Base-by-base conservation (phyloP, 306 rosid species). In the Delonix regia region DNA sequence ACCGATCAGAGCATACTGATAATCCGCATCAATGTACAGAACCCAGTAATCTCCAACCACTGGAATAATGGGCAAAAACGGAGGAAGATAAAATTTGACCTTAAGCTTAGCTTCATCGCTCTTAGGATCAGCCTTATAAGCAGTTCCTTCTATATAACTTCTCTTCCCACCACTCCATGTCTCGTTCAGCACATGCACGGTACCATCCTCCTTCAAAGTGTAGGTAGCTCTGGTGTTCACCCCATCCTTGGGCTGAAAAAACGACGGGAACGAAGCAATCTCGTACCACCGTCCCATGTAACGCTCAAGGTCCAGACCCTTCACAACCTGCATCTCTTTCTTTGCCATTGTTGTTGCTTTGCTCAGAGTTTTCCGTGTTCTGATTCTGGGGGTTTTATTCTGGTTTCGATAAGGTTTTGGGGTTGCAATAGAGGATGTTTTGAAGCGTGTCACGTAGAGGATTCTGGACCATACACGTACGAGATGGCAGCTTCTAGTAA, bases 251-350 rank as follows among this genome's bases (percentile, higher is more conserved):
- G 97, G 98, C 56, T 95, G 98, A 80, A 86, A 86, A 30, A 49
- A 10, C 2, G 98, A 91, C 18, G 97, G 99, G 68, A 92, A 88
- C 12, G 92, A 95, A 0, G 98, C 97, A 18, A 95, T 95, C 81
- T 95, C 99, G 65, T 92, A 95, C 99, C 99, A 95, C 3, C 97
- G 85, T 6, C 99, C 99, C 96, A 88, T 91, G 87, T 93, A 95
- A 24, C 93, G 69, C 75, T 83, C 33, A 25, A 95, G 1, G 74
- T 95, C 97, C 6, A 95, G 36, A 28, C 77, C 80, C 83, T 72
- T 91, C 72, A 80, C 93, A 4, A 89, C 98, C 0, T 82, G 80
- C 98, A 95, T 89, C 53, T 77, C 90, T 76, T 88, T 89, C 7
- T 87, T 87, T 2, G 88, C 84, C 97, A 89, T 92, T 52, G 72